Evolutionary conservation across 2,329 filamentous ascomycete species (phyloP).

Genomic region (Aureobasidium leucospermi): DNA sequence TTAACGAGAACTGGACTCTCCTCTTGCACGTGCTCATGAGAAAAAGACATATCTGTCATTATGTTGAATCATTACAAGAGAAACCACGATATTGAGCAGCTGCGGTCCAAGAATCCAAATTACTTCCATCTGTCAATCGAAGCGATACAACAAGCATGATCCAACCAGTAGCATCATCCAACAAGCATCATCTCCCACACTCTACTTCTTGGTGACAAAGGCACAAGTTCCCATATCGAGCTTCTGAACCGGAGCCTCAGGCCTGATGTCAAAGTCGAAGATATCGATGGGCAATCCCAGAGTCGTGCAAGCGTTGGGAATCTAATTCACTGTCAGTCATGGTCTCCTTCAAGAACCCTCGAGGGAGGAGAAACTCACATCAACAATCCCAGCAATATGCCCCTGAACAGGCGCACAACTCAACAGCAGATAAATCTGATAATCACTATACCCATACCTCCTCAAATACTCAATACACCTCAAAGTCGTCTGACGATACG

Average conservation of each 20-base stretch:
- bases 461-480: slow-evolving; percentile 73
- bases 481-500: slow-evolving; percentile 75
- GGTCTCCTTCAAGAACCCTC: slow-evolving; percentile 16
- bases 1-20: too few relatives aligned
- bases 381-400: slow-evolving; percentile 81
- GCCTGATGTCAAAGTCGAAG: slow-evolving; percentile 86
- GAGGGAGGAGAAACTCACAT: slow-evolving; percentile 32
- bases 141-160: too few relatives aligned
- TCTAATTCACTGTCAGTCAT: slow-evolving; percentile 28
- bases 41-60: too few relatives aligned
- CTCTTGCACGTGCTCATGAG: too few relatives aligned
- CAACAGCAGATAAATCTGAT: slow-evolving; percentile 80
- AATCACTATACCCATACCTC: slow-evolving; percentile 60
- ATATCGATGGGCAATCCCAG: slow-evolving; percentile 86
- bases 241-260: slow-evolving; percentile 53
- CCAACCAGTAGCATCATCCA: neutral
- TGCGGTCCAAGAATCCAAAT: too few relatives aligned
- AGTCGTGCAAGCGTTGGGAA: slow-evolving; percentile 86
- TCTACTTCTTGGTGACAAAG: slow-evolving; percentile 38
- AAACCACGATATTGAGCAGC: too few relatives aligned
- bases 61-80: too few relatives aligned
- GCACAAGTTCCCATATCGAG: slow-evolving; percentile 66
- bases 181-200: neutral
- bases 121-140: too few relatives aligned
- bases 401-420: slow-evolving; percentile 84